phyloP scores from a whole-genome alignment of 768 basidiomycete species.

The Xerocomus brunneocitrinus region DNA sequence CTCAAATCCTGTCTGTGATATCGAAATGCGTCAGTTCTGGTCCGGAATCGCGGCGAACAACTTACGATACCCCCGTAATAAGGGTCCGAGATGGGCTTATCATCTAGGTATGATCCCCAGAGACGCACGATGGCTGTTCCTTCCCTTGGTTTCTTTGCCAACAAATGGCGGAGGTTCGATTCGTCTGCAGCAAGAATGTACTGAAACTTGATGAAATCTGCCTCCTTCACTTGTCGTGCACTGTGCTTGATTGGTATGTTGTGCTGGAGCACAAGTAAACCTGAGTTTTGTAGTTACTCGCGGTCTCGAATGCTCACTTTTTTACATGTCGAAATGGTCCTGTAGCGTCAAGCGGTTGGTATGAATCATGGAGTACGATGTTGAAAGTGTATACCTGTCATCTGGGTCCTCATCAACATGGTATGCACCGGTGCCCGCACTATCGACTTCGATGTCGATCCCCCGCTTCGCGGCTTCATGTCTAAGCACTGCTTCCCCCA shows the following conservation, averaged over 20 bases:
- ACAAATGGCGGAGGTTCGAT: constrained; percentile 62
- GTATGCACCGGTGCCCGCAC: constrained; percentile 81
- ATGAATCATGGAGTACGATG: not conserved
- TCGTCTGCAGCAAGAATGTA: constrained; percentile 86
- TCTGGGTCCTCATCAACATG: constrained; percentile 85
- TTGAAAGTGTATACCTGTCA: constrained; percentile 48
- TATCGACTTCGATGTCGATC: constrained; percentile 68
- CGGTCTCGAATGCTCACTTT: constrained; percentile 42
- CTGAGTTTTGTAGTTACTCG: not conserved
- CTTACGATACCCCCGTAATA: constrained; percentile 72
- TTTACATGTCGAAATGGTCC: constrained; percentile 65
- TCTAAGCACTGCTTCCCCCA: constrained; percentile 84
- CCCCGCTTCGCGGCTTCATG: constrained; percentile 64
- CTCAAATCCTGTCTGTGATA: constrained; percentile 62
- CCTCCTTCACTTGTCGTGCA: constrained; percentile 58
- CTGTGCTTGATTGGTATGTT: constrained; percentile 63
- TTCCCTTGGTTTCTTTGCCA: constrained; percentile 47
- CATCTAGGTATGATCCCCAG: constrained; percentile 78
- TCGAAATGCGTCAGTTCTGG: constrained; percentile 2
- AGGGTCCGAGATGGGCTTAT: constrained; percentile 73
- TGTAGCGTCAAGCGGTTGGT: constrained; percentile 22
- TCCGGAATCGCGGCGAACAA: constrained; percentile 2
- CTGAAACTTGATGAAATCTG: constrained; percentile 73
- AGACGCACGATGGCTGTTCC: constrained; percentile 63
- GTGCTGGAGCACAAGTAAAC: constrained; percentile 43